Conservation (phyloP, 192 early-diverging fungal species). For the Rhizophagus clarus region DNA sequence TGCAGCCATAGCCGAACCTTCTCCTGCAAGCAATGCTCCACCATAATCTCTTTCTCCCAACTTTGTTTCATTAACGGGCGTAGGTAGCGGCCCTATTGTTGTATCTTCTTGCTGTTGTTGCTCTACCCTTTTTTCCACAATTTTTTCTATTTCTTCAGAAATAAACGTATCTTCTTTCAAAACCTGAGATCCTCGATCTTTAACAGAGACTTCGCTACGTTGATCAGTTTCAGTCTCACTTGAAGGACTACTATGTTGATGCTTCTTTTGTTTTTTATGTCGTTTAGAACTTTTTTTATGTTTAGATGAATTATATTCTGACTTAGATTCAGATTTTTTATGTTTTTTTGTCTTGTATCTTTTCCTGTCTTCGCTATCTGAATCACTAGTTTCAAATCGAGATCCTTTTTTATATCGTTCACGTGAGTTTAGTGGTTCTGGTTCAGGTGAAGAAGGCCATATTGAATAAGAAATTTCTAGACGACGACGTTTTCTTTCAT, state of each 20-base stretch:
- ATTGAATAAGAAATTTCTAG: not conserved
- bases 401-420: not conserved
- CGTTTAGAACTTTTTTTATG: not conserved
- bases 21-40: constrained; percentile 81
- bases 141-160: not conserved
- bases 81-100: not conserved
- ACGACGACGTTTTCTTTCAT: not conserved
- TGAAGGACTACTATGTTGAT: not conserved
- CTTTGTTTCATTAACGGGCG: not conserved
- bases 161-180: not conserved
- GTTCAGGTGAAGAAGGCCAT: not conserved
- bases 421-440: not conserved
- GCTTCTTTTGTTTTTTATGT: not conserved
- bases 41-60: constrained; percentile 57
- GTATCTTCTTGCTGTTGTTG: not conserved
- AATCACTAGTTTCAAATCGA: not conserved
- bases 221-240: not conserved
- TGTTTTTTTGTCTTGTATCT: not conserved
- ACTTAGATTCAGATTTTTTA: not conserved
- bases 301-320: not conserved
- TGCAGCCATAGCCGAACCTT: constrained; percentile 88
- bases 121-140: not conserved
- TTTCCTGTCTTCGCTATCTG: not conserved
- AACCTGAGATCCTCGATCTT: not conserved
- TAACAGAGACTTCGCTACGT: not conserved